Percentiles rank a stretch among this genome's conserved stretches.
phyloP scores from a whole-genome alignment of 805 yeast species.

The Monosporozyma yasuniensis region DNA sequence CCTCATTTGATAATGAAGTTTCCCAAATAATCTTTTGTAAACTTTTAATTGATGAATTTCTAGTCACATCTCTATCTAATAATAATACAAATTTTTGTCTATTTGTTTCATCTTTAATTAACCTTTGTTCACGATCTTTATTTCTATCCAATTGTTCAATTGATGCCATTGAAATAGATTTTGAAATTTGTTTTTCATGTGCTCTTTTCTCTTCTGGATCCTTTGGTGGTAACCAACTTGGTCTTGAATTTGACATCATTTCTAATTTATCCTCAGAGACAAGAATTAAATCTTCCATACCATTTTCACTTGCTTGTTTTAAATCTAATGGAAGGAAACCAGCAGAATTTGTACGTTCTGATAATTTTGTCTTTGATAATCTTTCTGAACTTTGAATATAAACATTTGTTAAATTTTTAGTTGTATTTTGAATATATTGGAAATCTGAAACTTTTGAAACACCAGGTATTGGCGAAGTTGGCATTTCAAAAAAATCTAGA shows the following conservation, averaged over 20 bases:
- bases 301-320: conserved; percentile 31
- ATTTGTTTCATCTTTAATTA: conserved; percentile 22
- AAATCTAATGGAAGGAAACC: conserved; percentile 32
- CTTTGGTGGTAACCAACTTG: conserved; percentile 67
- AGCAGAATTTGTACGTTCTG: conserved; percentile 30
- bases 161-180: conserved; percentile 29
- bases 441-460: conserved; percentile 23
- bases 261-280: conserved; percentile 54
- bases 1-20: conserved; percentile 19
- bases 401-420: conserved; percentile 35
- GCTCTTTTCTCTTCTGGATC: conserved; percentile 39
- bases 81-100: conserved; percentile 20
- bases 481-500: conserved; percentile 27
- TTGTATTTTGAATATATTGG: conserved; percentile 28
- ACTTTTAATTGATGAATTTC: conserved; percentile 23
- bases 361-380: conserved; percentile 31
- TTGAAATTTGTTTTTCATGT: conserved; percentile 50
- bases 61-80: conserved; percentile 26
- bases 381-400: conserved; percentile 34
- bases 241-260: conserved; percentile 51
- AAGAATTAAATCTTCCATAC: conserved; percentile 50
- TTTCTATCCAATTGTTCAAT: conserved; percentile 27
- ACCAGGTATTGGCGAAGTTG: conserved; percentile 47
- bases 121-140: conserved; percentile 21
- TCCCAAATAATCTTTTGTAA: conserved; percentile 27